Conservation (phyloP, 78 protist species). For the Dictyostelium intermedium region DNA sequence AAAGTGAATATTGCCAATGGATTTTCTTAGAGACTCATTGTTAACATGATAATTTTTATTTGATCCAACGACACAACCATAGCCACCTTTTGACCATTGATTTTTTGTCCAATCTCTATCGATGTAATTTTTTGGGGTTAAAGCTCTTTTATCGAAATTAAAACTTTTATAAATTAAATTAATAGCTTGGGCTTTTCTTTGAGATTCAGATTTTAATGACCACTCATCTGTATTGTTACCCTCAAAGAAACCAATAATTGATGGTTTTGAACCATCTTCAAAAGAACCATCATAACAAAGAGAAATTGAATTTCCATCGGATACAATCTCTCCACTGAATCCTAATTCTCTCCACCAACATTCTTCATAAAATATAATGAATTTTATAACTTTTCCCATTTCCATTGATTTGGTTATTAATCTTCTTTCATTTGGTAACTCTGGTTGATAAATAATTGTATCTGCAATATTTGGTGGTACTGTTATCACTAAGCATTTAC, state of each 20-base stretch:
- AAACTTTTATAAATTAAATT: slow-evolving; percentile 3
- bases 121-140: not conserved
- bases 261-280: slow-evolving; percentile 48
- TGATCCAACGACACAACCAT: not conserved
- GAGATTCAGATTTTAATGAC: not conserved
- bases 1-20: slow-evolving; percentile 73
- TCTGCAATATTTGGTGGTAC: slow-evolving; percentile 29
- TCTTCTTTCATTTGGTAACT: not conserved
- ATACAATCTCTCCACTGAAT: slow-evolving; percentile 51
- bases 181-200: slow-evolving; percentile 16
- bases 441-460: not conserved
- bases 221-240: slow-evolving; percentile 23
- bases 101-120: slow-evolving; percentile 51
- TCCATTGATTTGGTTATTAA: not conserved
- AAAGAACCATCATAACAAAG: slow-evolving; percentile 29
- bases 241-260: slow-evolving; percentile 60
- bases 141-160: not conserved
- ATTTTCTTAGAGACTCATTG: slow-evolving; percentile 55
- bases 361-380: slow-evolving; percentile 45
- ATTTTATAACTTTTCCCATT: slow-evolving; percentile 66
- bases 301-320: not conserved
- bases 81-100: slow-evolving; percentile 23
- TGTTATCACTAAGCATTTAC: not conserved
- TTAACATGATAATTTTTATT: not conserved
- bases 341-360: slow-evolving; percentile 63